These are phyloP conservation scores for Tolypocladium tropicale DNA, from an alignment of 2,329 filamentous ascomycete genomes.

Conservation along the genomic window DNA sequence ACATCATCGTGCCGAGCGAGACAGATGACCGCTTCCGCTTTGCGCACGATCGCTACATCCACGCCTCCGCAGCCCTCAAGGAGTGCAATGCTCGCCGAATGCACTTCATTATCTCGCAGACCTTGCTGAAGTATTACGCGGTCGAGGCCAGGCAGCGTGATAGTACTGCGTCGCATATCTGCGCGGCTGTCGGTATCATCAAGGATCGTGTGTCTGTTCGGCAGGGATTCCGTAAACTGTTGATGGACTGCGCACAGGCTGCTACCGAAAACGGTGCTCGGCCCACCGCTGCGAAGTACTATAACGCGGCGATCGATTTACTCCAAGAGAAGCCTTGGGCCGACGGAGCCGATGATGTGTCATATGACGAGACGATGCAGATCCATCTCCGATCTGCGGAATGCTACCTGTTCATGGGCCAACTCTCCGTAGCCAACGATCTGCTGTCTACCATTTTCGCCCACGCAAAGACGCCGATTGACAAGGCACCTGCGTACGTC, in stretches of 20 bases:
- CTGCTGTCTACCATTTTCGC: slow-evolving; percentile 61
- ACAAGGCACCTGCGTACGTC: slow-evolving; percentile 78
- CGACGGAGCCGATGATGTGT: slow-evolving; percentile 57
- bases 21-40: slow-evolving; percentile 83
- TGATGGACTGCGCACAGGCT: slow-evolving; percentile 68
- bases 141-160: slow-evolving; percentile 56
- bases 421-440: slow-evolving; percentile 55
- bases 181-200: slow-evolving; percentile 66
- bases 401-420: slow-evolving; percentile 69
- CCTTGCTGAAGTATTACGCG: slow-evolving; percentile 61
- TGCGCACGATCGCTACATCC: slow-evolving; percentile 77
- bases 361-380: slow-evolving; percentile 77
- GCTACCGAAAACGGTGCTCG: slow-evolving; percentile 76
- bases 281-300: slow-evolving; percentile 74
- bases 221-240: slow-evolving; percentile 59
- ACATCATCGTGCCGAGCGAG: slow-evolving; percentile 71
- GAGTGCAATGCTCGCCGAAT: slow-evolving; percentile 65
- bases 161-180: slow-evolving; percentile 71
- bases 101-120: slow-evolving; percentile 83
- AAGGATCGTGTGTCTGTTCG: slow-evolving; percentile 51
- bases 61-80: slow-evolving; percentile 59
- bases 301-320: slow-evolving; percentile 64
- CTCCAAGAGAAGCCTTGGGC: slow-evolving; percentile 74
- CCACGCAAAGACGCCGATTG: slow-evolving; percentile 60
- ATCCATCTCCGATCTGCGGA: slow-evolving; percentile 73